Evolutionary conservation across 352 stramenopile genomes (phyloP).

Genomic region (Albugo candida): DNA sequence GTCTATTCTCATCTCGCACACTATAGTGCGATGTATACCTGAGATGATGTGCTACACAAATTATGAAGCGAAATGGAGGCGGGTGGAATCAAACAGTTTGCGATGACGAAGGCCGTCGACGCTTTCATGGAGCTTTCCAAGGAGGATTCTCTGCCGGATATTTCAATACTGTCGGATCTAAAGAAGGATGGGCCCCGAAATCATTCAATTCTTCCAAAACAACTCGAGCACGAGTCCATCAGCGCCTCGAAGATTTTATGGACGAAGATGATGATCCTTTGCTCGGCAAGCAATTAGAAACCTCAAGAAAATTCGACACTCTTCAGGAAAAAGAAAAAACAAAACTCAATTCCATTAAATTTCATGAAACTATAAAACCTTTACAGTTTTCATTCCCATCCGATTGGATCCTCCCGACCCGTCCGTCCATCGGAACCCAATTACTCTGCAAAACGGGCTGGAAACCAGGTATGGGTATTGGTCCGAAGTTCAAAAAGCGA

Average conservation of each 20-base stretch:
- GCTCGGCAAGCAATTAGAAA: conserved; percentile 58
- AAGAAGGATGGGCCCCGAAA: conserved; percentile 75
- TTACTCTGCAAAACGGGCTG: conserved; percentile 79
- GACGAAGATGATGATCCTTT: conserved; percentile 86
- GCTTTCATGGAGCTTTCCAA: conserved; percentile 89
- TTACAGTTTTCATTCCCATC: conserved; percentile 6
- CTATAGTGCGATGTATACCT: no score
- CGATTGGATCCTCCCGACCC: conserved; percentile 19
- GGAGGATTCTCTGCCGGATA: conserved; percentile 87
- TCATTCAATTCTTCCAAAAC: conserved; percentile 67
- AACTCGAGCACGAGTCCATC: conserved; percentile 15
- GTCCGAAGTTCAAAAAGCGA: conserved; percentile 19
- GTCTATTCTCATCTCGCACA: no score
- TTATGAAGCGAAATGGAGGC: no score
- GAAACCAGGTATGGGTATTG: conserved; percentile 81
- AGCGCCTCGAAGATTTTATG: conserved; percentile 86
- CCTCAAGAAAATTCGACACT: conserved; percentile 38
- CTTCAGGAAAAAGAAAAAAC: conserved; percentile 18
- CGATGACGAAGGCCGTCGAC: conserved; percentile 42
- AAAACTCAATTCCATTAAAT: conserved; percentile 4
- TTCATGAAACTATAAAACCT: conserved; percentile 4
- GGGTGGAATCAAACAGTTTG: conserved; percentile 13
- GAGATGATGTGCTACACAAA: no score
- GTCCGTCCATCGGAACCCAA: conserved; percentile 63
- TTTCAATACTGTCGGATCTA: conserved; percentile 84